Evolutionary conservation across 2,329 filamentous ascomycete species (phyloP).

Genomic region (Zymoseptoria brevis): DNA sequence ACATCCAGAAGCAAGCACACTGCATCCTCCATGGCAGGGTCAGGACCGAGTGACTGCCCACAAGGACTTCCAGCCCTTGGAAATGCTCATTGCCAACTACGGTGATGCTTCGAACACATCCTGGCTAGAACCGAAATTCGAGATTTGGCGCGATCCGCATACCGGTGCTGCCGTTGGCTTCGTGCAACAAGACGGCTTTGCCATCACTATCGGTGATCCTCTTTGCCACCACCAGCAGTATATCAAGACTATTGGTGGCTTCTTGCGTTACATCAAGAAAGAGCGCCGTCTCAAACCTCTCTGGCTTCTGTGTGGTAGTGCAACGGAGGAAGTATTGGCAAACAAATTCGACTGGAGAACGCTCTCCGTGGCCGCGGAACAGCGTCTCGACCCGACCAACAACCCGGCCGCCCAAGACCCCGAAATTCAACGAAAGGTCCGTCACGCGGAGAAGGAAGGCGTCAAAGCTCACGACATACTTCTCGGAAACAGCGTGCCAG

Average conservation of each 20-base stretch:
- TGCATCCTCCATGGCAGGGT: slow-evolving; percentile 57
- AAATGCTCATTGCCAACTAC: slow-evolving; percentile 89
- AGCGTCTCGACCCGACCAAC: slow-evolving; percentile 69
- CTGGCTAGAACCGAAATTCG: slow-evolving; percentile 82
- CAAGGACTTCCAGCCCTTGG: slow-evolving; percentile 61
- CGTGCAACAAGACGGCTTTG: slow-evolving; percentile 67
- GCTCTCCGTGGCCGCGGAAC: slow-evolving; percentile 79
- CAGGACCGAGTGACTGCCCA: slow-evolving; percentile 41
- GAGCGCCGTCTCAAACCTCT: slow-evolving; percentile 68
- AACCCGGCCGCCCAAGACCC: slow-evolving; percentile 59
- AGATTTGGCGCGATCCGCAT: slow-evolving; percentile 71
- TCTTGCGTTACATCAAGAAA: slow-evolving; percentile 66
- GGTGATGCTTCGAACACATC: slow-evolving; percentile 90
- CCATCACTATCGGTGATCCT: slow-evolving; percentile 79
- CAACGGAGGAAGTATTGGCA: slow-evolving; percentile 71
- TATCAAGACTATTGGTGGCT: slow-evolving; percentile 61
- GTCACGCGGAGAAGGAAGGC: slow-evolving; percentile 73
- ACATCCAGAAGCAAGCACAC: slow-evolving; percentile 80
- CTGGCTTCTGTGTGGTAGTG: slow-evolving; percentile 79
- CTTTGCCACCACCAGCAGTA: slow-evolving; percentile 76
- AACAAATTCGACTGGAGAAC: slow-evolving; percentile 79
- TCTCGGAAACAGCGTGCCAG: slow-evolving; percentile 53
- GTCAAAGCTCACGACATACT: slow-evolving; percentile 70
- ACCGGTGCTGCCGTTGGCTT: slow-evolving; percentile 83
- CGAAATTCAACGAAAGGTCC: slow-evolving; percentile 65